A percentile compares a stretch with the other conserved stretches of the same genome.
Conservation (phyloP, 2,329 filamentous ascomycete genomes). For the Colletotrichum coccodes region DNA sequence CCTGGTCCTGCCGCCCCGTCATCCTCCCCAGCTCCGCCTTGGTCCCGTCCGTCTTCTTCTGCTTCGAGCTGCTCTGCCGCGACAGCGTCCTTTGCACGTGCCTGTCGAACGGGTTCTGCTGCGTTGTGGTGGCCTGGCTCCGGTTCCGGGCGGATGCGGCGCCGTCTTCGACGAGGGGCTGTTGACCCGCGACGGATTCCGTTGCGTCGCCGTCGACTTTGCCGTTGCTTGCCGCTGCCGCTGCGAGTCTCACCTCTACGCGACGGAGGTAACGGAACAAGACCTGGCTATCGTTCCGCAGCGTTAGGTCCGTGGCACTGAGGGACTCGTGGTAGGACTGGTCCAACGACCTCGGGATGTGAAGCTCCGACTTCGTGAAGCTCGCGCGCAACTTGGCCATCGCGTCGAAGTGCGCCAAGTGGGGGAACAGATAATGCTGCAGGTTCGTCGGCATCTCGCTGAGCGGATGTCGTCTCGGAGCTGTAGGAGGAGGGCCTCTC, state of each 20-base stretch:
- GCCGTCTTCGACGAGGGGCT: not conserved
- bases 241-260: slow-evolving; percentile 7
- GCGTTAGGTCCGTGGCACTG: slow-evolving; percentile 19
- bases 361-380: slow-evolving; percentile 35
- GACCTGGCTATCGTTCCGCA: slow-evolving; percentile 31
- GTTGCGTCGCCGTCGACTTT: not conserved
- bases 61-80: slow-evolving; percentile 32
- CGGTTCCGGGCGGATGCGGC: not conserved
- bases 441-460: slow-evolving; percentile 34
- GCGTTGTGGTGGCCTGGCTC: not conserved
- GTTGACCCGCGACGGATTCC: not conserved
- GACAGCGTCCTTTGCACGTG: slow-evolving; percentile 19
- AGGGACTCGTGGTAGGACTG: slow-evolving; percentile 35
- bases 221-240: not conserved
- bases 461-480: slow-evolving; percentile 14
- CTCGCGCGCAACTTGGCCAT: slow-evolving; percentile 27
- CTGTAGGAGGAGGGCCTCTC: not conserved
- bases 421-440: slow-evolving; percentile 33
- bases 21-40: slow-evolving; percentile 35
- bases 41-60: slow-evolving; percentile 35
- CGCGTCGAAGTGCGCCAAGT: slow-evolving; percentile 34
- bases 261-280: slow-evolving; percentile 28
- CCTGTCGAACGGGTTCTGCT: slow-evolving; percentile 21
- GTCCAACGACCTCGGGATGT: slow-evolving; percentile 32
- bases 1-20: slow-evolving; percentile 33